These are phyloP conservation scores for Leishmania arabica DNA, from an alignment of 208 protist species.

Conservation along the genomic window DNA sequence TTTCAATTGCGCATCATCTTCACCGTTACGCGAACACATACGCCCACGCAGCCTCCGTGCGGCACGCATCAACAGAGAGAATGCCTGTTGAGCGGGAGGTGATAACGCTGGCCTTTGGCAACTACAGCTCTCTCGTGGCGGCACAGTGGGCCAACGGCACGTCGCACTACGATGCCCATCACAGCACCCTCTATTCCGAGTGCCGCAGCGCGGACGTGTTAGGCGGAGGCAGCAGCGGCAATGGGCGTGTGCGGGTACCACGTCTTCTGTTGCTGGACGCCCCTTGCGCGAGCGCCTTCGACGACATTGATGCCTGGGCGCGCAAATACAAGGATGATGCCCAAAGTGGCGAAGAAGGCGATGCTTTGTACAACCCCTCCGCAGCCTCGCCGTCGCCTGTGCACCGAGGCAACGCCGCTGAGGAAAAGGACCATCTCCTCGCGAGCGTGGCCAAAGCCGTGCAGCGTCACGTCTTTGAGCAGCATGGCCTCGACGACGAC, in stretches of 20 bases:
- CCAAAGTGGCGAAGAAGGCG: constrained; percentile 19
- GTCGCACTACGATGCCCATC: constrained; percentile 61
- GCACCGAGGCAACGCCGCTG: neutral
- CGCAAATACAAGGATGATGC: constrained; percentile 13
- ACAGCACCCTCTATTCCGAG: constrained; percentile 74
- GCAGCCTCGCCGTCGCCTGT: neutral
- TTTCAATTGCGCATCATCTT: neutral
- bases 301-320: constrained; percentile 27
- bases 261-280: constrained; percentile 78
- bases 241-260: constrained; percentile 46
- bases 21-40: neutral
- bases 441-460: constrained; percentile 5
- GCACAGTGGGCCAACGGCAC: constrained; percentile 90
- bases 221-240: constrained; percentile 25
- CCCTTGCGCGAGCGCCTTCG: constrained; percentile 61
- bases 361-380: neutral
- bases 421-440: constrained; percentile 1
- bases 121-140: constrained; percentile 84
- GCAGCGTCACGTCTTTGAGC: constrained; percentile 13
- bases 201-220: constrained; percentile 32
- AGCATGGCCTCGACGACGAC: constrained; percentile 22
- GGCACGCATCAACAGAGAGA: neutral
- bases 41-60: neutral
- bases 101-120: constrained; percentile 81
- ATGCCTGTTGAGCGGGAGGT: constrained; percentile 61